Evolutionary conservation across 805 yeast species (phyloP).

Genomic region (Candida ulmi): DNA sequence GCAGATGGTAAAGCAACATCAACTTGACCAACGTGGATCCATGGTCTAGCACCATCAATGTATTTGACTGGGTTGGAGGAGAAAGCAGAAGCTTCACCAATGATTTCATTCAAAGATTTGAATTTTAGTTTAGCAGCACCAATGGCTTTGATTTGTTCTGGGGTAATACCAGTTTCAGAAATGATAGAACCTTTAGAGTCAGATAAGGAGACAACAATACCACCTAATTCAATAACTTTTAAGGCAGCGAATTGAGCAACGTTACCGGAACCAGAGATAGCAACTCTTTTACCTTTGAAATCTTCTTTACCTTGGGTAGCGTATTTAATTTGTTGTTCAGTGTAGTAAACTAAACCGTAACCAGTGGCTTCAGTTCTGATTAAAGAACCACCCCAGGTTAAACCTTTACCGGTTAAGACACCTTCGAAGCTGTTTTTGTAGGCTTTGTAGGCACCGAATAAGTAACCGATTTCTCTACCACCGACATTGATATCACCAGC

Average conservation of each 20-base stretch:
- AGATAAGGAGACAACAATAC: conserved; percentile 86
- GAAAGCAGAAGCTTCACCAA: conserved; percentile 52
- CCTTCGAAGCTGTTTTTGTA: conserved; percentile 93
- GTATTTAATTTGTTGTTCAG: conserved; percentile 94
- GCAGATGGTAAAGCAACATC: conserved; percentile 98
- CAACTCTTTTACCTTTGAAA: conserved; percentile 89
- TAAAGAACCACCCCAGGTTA: conserved; percentile 98
- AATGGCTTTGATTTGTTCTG: conserved; percentile 72
- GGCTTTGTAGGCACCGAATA: conserved; percentile 95
- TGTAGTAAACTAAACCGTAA: conserved; percentile 94
- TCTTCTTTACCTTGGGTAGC: conserved; percentile 87
- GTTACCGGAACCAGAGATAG: conserved; percentile 97
- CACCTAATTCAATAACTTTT: conserved; percentile 95
- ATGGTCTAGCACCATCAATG: conserved; percentile 92
- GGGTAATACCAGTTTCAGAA: conserved; percentile 74
- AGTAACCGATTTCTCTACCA: conserved; percentile 67
- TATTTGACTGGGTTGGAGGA: conserved; percentile 60
- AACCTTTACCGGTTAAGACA: conserved; percentile 96
- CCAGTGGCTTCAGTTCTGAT: conserved; percentile 99
- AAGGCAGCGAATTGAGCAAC: conserved; percentile 99
- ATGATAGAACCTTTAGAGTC: conserved; percentile 92
- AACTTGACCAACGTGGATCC: conserved; percentile 86
- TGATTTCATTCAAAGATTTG: conserved; percentile 66
- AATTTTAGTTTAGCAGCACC: conserved; percentile 75
- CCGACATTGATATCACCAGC: conserved; percentile 99